Evolutionary conservation across 345 rosid genomes (phyloP), one percentile per base, ranked within the genome.

Genomic region (Eucalyptus curtisii): DNA sequence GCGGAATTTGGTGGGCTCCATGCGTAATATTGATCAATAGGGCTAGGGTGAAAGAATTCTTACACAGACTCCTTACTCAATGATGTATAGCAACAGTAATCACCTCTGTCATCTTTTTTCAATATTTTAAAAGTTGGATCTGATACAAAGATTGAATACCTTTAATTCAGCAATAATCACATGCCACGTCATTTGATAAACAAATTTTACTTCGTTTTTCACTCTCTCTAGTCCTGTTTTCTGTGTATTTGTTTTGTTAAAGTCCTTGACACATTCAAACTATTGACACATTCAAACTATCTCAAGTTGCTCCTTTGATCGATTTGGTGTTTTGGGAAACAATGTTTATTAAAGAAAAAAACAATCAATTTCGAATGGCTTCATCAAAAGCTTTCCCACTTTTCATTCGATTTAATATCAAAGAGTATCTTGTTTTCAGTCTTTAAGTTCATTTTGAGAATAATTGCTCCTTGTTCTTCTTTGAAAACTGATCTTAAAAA

Each of bases 251-350:
- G 7, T 61, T 61, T 61, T 61, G 33, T 61, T 61, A 6, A 1
- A 6, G 17, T 61, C 17, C 4, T 61, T 27, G 31, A 27, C 33
- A 12, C 16, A 0, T 59, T 59, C 33, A 30, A 0, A 59, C 0
- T 6, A 59, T 59, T 27, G 31, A 27, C 33, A 12, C 16, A 0
- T 59, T 59, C 33, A 30, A 0, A 59, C 0, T 6, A 59, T 59
- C 68, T 59, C 33, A 13, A 59, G 31, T 27, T 59, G 68, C 68
- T 59, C 33, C 15, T 27, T 27, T 59, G 27, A 12, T 27, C 4
- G 68, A 27, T 27, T 27, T 6, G 8, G 68, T 59, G 31, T 12
- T 27, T 59, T 27, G 31, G n/a, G 16, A 59, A 27, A 59, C 68
- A 4, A 59, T 27, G 33, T 59, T 27, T 5, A 59, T 59, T 30